Evolutionary conservation across 2,329 filamentous ascomycete genomes (phyloP), one percentile per base, ranked within the genome.

Genomic region (Fusarium dimerum): DNA sequence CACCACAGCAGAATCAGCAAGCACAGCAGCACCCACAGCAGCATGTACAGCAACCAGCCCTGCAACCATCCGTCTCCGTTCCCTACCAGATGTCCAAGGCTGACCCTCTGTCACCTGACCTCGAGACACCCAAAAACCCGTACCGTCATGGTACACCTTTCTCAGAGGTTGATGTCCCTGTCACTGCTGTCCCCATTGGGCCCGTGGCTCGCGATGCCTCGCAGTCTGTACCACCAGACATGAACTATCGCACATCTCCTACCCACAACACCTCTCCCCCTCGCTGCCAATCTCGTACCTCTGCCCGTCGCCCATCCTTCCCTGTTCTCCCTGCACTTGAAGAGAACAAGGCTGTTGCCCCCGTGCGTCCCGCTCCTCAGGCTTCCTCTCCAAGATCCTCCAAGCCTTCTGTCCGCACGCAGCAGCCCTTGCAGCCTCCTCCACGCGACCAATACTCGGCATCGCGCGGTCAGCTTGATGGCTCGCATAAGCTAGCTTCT

Each of bases 211-310:
- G 93, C 46, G 88, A 94, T 66, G 78, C 80, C 43, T 96, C 91
- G 26, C 91, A 96, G 71, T 97, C 92, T 6, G 93, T 97, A 0
- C 93, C 93, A 41, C 93, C 93, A 7, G 87, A 96, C 73, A 96
- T 97, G 92, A 87, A 85, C 68, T 96, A 88, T 76, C 83, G 85
- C 32, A 70, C 76, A 40, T 66, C 70, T 54, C 68, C 68, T 52
- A 66, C 52, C 64, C 69, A 55, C 63, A 57, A 68, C 59, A 61
- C 62, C 51, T 67, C 71, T 26, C 69, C 72, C 34, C 71, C 70
- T 34, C 77, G 80, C 26, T 78, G 78, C 40, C 75, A 79, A 59
- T 84, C 81, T 43, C 80, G 82, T 47, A 73, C 80, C 16, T 86
- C 82, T 48, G 74, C 68, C 41, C 82, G 86, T 48, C 83, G 87